phyloP scores from a whole-genome alignment of 2,329 filamentous ascomycete genomes.

The Fusarium dlaminii region DNA sequence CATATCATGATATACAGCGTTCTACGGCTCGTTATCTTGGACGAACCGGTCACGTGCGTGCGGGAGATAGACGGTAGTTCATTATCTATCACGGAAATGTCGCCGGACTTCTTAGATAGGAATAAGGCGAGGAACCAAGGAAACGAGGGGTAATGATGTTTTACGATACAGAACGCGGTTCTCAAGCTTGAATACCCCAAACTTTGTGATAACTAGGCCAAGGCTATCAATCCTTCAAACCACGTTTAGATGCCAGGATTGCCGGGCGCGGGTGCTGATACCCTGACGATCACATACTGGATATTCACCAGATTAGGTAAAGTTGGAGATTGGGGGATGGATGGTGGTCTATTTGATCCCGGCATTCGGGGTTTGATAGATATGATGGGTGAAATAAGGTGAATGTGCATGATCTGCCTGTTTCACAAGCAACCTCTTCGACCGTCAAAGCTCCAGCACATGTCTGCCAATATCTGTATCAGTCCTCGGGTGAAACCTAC shows the following conservation, averaged over 20 bases:
- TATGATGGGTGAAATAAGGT: background rate
- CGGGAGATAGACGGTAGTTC: background rate
- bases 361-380: background rate
- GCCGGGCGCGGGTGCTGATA: constrained; percentile 1
- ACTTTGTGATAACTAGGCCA: background rate
- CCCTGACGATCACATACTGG: constrained; percentile 27
- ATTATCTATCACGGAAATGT: constrained; percentile 4
- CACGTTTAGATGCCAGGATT: constrained; percentile 1
- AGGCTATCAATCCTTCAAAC: background rate
- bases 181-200: background rate
- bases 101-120: constrained; percentile 28
- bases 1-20: background rate
- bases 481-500: constrained; percentile 2
- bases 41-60: constrained; percentile 17
- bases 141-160: constrained; percentile 1
- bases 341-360: background rate
- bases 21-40: background rate
- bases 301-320: constrained; percentile 27
- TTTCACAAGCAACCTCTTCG: constrained; percentile 8
- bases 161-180: background rate
- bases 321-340: background rate
- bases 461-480: background rate
- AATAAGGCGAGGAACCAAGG: background rate
- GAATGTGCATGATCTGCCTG: constrained; percentile 10
- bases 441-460: background rate